These are phyloP conservation scores for Chytriomyces sp. DNA, from an alignment of 192 early-diverging fungal genomes.

Conservation along the genomic window DNA sequence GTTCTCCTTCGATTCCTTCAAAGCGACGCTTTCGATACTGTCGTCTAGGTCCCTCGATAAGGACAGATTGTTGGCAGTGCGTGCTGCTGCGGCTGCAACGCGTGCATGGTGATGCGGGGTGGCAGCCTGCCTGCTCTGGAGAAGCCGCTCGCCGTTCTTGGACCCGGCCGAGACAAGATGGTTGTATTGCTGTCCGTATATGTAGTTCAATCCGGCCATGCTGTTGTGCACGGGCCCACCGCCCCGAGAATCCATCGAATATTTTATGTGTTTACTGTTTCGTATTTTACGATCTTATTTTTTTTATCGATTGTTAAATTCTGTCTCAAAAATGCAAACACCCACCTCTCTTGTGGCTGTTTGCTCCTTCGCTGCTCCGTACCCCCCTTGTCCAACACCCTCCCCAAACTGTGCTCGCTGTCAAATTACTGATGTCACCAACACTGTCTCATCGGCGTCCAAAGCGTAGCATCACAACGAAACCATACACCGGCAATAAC, in stretches of 20 bases:
- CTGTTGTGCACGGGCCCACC: too few relatives aligned
- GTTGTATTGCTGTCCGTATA: too few relatives aligned
- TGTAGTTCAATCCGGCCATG: too few relatives aligned
- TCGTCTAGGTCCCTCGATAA: neutral
- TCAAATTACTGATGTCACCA: neutral
- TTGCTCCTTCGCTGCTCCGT: too few relatives aligned
- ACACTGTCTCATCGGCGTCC: neutral
- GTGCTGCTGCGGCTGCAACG: conserved; percentile 79
- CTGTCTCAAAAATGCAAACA: too few relatives aligned
- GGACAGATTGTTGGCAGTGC: conserved; percentile 51
- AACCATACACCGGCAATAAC: neutral
- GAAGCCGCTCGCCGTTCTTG: neutral
- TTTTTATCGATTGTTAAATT: too few relatives aligned
- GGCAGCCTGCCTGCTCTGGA: conserved; percentile 63
- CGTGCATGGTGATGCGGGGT: conserved; percentile 91
- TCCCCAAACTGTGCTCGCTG: neutral
- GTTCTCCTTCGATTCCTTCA: neutral
- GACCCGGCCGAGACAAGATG: too few relatives aligned
- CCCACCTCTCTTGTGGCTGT: too few relatives aligned
- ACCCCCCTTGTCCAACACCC: too few relatives aligned
- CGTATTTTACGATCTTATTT: too few relatives aligned
- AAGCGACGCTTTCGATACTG: neutral
- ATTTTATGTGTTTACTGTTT: too few relatives aligned
- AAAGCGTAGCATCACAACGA: conserved; percentile 7
- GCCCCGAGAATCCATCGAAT: too few relatives aligned